A percentile compares a stretch with the other conserved stretches of the same genome.
These are phyloP conservation scores for Cucurbita ficifolia DNA, from an alignment of 306 rosid genomes.

Conservation along the genomic window DNA sequence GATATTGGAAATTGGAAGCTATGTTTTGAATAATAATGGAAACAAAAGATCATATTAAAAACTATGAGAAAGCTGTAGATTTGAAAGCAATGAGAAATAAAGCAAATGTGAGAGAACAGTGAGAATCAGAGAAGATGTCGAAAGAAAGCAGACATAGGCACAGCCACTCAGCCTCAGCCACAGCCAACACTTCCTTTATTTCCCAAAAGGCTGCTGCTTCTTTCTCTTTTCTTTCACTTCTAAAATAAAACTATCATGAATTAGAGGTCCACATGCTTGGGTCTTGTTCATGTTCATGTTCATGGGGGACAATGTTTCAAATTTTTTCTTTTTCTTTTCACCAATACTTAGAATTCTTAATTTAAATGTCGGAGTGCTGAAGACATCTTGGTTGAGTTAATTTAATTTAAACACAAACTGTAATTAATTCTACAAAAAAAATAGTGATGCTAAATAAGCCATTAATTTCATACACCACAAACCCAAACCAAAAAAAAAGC, in stretches of 20 bases:
- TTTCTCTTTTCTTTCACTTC: not conserved
- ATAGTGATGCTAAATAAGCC: conserved; percentile 11
- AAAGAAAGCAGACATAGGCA: not conserved
- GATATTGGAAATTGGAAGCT: too few species aligned
- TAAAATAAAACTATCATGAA: not conserved
- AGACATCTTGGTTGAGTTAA: not conserved
- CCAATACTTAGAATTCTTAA: too few species aligned
- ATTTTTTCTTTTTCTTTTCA: too few species aligned
- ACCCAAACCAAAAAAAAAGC: not conserved
- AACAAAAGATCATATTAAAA: too few species aligned
- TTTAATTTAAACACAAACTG: not conserved
- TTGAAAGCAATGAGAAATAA: conserved; percentile 2
- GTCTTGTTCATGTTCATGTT: too few species aligned
- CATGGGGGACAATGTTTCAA: not conserved
- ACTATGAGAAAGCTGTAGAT: not conserved
- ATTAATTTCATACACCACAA: conserved; percentile 1
- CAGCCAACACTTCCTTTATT: not conserved
- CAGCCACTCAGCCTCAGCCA: not conserved
- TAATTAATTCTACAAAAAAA: not conserved
- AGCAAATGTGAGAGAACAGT: not conserved
- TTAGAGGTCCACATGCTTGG: too few species aligned
- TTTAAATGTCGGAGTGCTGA: not conserved
- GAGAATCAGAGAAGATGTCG: conserved; percentile 1
- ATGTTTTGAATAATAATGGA: too few species aligned
- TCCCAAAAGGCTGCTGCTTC: conserved; percentile 1